Base-by-base conservation (phyloP, 2,329 filamentous ascomycete genomes). In the Fusarium nanum region DNA sequence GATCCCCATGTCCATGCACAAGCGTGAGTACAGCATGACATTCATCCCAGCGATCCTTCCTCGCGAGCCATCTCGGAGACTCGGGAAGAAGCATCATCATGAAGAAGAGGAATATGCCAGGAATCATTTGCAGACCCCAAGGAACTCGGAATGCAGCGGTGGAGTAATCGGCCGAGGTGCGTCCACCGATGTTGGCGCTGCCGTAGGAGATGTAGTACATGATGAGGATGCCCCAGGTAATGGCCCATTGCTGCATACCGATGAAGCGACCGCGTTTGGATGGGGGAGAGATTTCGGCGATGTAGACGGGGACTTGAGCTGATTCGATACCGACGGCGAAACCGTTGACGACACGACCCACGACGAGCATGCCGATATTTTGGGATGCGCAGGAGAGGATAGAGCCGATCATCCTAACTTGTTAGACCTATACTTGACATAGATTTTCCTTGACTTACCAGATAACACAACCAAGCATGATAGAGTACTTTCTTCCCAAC, bases 221-320 rank as follows among this genome's bases (percentile, higher is more conserved):
- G 49, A 90, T 89, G 18, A 91, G 74, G 56, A 92, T 90, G 49
- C 89, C 90, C 87, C 89, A 91, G 3, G 89, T 91, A 45, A 92
- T 92, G 28, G 88, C 89, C 87, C 89, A 91, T 76, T 92, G 90
- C 73, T 92, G 89, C 5, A 91, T 79, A 4, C 77, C 77, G 28
- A 89, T 91, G 28, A 54, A 56, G 5, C 25, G 56, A 16, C 69
- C 49, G 53, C 74, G 65, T 13, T 50, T 60, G 5, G 54, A 90
- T 87, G 23, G 86, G 86, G 77, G 92, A 87, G 76, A 89, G 90
- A 82, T 91, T 75, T 92, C 91, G 44, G 89, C 87, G 52, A 92
- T 87, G 78, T 92, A 92, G 59, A 92, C 89, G 7, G 90, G 90
- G 9, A 92, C 90, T 74, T 91, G 89, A 7, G 89, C 88, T 20